Conservation (phyloP, 495 filamentous ascomycete genomes). For the Penicillium samsonianum region DNA sequence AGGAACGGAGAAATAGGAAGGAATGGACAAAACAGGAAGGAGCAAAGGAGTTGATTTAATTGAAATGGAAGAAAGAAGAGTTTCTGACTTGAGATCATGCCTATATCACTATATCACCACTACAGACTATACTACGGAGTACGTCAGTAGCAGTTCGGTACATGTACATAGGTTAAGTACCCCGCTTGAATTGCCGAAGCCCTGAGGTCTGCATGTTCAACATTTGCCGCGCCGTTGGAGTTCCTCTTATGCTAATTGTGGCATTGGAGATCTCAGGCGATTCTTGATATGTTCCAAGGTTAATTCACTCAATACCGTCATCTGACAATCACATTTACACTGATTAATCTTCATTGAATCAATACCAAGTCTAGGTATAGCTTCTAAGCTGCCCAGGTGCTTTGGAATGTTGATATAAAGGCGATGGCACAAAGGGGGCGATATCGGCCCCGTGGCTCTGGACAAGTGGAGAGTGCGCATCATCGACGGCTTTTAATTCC, state of each 20-base stretch:
- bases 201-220: neutral
- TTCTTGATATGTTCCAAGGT: too few species aligned
- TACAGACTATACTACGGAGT: neutral
- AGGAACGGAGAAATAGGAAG: neutral
- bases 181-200: slow-evolving; percentile 2
- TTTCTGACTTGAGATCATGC: neutral
- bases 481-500: neutral
- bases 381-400: neutral
- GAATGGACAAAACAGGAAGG: neutral
- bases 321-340: too few species aligned
- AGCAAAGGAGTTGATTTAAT: neutral
- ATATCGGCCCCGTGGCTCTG: neutral
- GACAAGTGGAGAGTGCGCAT: slow-evolving; percentile 1
- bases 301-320: too few species aligned
- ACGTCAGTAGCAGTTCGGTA: too few species aligned
- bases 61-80: neutral
- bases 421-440: neutral
- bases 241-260: too few species aligned
- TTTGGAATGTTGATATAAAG: neutral
- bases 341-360: too few species aligned
- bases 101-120: neutral
- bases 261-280: too few species aligned
- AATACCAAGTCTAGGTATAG: too few species aligned
- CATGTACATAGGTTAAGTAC: neutral
- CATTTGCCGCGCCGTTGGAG: neutral